A percentile compares a stretch with the other conserved stretches of the same genome.
Conservation (phyloP, 345 rosid species). For the Psidium friedrichsthalianum region DNA sequence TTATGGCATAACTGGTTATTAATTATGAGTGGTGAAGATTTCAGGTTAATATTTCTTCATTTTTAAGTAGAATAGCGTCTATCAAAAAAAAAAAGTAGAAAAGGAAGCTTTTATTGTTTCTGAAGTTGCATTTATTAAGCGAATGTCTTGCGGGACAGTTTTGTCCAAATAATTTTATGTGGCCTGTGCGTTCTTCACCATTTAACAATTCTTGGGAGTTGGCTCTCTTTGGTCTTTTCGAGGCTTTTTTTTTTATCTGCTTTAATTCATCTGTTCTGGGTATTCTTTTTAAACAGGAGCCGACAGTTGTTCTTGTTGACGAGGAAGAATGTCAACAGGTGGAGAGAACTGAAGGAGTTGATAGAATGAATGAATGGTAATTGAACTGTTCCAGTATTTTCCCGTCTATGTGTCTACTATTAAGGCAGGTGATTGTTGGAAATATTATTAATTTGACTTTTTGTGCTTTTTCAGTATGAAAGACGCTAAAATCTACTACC, state of each 20-base stretch:
- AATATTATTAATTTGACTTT: background rate
- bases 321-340: constrained; percentile 50
- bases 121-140: background rate
- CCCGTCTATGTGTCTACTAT: background rate
- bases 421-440: background rate
- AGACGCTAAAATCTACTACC: constrained; percentile 47
- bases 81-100: background rate
- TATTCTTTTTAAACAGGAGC: constrained; percentile 19
- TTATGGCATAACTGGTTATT: background rate
- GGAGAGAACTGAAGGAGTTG: constrained; percentile 14
- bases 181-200: background rate
- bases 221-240: background rate
- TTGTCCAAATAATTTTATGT: background rate
- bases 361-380: constrained; percentile 46
- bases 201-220: background rate
- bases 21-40: background rate
- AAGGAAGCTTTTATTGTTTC: background rate
- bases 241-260: background rate
- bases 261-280: background rate
- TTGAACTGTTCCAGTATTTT: background rate
- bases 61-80: background rate
- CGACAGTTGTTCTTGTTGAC: constrained; percentile 50
- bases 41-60: background rate
- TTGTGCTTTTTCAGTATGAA: constrained; percentile 35
- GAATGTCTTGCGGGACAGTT: background rate